A percentile compares a stretch with the other conserved stretches of the same genome.
Conservation (phyloP, 768 basidiomycete species). For the Suillus clintonianus region DNA sequence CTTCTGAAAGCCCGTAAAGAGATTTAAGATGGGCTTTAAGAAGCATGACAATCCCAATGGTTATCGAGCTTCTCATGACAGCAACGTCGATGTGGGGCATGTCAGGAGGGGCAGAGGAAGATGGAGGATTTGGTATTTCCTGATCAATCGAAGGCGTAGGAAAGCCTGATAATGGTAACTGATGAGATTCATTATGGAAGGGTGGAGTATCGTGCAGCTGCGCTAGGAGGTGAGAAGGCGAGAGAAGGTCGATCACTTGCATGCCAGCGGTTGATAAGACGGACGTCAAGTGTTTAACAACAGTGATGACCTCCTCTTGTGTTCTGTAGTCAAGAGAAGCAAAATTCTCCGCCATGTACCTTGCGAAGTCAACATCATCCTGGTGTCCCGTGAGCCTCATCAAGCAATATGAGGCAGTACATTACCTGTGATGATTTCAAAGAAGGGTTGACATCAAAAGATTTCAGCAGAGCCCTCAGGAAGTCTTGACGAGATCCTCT, state of each 20-base stretch:
- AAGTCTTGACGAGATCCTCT: slow-evolving; percentile 84
- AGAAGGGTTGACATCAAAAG: slow-evolving; percentile 72
- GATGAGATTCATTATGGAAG: slow-evolving; percentile 9
- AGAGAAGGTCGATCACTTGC: slow-evolving; percentile 75
- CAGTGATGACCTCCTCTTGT: slow-evolving; percentile 86
- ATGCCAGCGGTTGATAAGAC: slow-evolving; percentile 79
- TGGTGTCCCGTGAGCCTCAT: slow-evolving; percentile 27
- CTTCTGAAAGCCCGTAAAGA: slow-evolving; percentile 86
- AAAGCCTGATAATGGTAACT: background rate
- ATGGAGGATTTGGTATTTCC: slow-evolving; percentile 1
- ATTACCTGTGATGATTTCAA: slow-evolving; percentile 59
- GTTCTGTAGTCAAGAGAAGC: slow-evolving; percentile 93
- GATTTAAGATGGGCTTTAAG: slow-evolving; percentile 84
- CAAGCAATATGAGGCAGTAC: background rate
- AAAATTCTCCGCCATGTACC: slow-evolving; percentile 96
- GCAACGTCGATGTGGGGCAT: slow-evolving; percentile 17
- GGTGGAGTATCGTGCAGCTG: slow-evolving; percentile 48
- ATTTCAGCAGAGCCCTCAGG: slow-evolving; percentile 76
- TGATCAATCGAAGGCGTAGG: background rate
- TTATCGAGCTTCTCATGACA: slow-evolving; percentile 67
- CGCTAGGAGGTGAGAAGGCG: slow-evolving; percentile 68
- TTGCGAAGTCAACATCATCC: slow-evolving; percentile 83
- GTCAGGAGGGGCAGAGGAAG: background rate
- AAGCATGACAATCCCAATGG: slow-evolving; percentile 83
- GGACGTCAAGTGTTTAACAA: slow-evolving; percentile 77